Conservation (phyloP, 1,284 basidiomycete species). For the Caloboletus inedulis region DNA sequence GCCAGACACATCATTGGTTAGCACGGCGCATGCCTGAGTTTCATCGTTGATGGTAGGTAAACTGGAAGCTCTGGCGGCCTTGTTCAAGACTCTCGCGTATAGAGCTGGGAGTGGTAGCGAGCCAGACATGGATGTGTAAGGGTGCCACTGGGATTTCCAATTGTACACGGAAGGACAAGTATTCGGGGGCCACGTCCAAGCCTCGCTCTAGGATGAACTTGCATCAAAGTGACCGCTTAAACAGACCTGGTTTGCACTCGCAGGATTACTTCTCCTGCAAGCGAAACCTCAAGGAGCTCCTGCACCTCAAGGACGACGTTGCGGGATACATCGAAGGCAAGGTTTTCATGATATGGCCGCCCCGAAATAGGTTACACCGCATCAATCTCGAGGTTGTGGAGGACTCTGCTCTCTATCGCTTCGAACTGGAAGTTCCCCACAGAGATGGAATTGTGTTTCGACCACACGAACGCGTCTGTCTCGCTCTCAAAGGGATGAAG, state of each 20-base stretch:
- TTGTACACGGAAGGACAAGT: slow-evolving; percentile 1
- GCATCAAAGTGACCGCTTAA: neutral
- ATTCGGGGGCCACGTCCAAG: slow-evolving; percentile 12
- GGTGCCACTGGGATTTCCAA: slow-evolving; percentile 1
- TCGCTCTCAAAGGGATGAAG: slow-evolving; percentile 44
- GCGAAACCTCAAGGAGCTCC: slow-evolving; percentile 25
- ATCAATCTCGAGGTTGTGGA: slow-evolving; percentile 29
- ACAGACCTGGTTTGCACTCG: neutral
- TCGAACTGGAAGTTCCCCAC: slow-evolving; percentile 39
- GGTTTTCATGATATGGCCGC: slow-evolving; percentile 44
- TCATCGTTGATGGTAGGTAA: slow-evolving; percentile 47
- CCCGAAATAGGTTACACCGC: slow-evolving; percentile 24
- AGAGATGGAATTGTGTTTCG: slow-evolving; percentile 32
- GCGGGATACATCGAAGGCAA: slow-evolving; percentile 40
- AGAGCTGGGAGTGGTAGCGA: slow-evolving; percentile 40
- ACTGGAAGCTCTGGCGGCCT: slow-evolving; percentile 42
- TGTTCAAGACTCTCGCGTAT: slow-evolving; percentile 43
- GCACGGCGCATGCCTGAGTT: slow-evolving; percentile 42
- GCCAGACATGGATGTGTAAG: slow-evolving; percentile 28
- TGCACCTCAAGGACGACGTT: slow-evolving; percentile 16
- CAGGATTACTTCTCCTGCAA: slow-evolving; percentile 23
- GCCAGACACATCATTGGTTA: slow-evolving; percentile 1
- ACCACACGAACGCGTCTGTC: slow-evolving; percentile 37
- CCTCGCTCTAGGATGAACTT: slow-evolving; percentile 11
- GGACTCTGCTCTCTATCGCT: slow-evolving; percentile 23